phyloP scores from a whole-genome alignment of 2,329 filamentous ascomycete species.

The Colletotrichum sansevieriae region DNA sequence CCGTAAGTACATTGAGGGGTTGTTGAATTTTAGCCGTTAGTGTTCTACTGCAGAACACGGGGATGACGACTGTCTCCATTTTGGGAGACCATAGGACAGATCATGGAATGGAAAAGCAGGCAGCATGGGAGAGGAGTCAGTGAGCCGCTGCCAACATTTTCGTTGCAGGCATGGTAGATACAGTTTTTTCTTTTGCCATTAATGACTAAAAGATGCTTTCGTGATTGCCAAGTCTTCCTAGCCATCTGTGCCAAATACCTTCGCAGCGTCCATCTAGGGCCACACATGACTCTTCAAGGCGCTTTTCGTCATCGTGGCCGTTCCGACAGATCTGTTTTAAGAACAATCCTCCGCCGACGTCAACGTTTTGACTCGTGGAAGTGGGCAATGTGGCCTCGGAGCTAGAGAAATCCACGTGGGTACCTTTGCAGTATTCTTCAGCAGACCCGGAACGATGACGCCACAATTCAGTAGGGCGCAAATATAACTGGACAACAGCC shows the following conservation, averaged over 20 bases:
- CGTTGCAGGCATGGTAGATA: not conserved
- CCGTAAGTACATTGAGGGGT: conserved; percentile 78
- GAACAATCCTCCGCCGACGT: not conserved
- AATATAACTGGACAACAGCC: too few relatives aligned
- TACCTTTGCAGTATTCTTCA: not conserved
- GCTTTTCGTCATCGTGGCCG: too few relatives aligned
- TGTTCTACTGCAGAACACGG: not conserved
- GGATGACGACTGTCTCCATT: too few relatives aligned
- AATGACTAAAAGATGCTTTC: not conserved
- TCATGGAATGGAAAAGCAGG: not conserved
- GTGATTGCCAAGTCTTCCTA: too few relatives aligned
- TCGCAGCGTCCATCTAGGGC: too few relatives aligned
- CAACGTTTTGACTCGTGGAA: not conserved
- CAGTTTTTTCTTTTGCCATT: not conserved
- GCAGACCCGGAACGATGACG: not conserved
- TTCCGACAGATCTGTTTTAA: too few relatives aligned
- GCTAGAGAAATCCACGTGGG: not conserved
- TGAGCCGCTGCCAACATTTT: not conserved
- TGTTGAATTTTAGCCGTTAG: conserved; percentile 72
- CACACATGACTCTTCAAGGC: too few relatives aligned
- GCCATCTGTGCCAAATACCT: too few relatives aligned
- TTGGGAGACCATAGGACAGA: not conserved
- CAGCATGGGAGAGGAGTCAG: not conserved
- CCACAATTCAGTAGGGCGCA: not conserved
- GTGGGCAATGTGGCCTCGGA: not conserved